phyloP scores from a whole-genome alignment of 805 yeast genomes.

The Wickerhamiella nectarea region DNA sequence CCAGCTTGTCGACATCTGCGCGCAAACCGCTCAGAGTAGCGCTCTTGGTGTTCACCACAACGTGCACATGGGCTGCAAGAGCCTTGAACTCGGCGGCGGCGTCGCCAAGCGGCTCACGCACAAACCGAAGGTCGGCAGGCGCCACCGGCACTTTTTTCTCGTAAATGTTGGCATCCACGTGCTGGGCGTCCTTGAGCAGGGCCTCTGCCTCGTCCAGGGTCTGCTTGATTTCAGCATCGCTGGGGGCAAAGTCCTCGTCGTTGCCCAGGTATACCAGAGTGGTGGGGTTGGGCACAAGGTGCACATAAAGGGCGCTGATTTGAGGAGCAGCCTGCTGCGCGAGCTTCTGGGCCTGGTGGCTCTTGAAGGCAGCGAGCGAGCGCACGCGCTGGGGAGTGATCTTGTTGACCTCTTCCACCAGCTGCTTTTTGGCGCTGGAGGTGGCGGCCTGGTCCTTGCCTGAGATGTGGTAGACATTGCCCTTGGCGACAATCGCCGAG shows the following conservation, averaged over 20 bases:
- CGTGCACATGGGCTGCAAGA: constrained; percentile 1
- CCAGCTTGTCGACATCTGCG: constrained; percentile 42
- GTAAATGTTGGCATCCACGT: constrained; percentile 40
- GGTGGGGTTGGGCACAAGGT: constrained; percentile 42
- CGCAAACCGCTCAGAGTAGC: constrained; percentile 40
- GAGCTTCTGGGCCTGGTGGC: constrained; percentile 17
- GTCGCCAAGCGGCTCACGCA: constrained; percentile 38
- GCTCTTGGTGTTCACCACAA: constrained; percentile 37
- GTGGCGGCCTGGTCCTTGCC: constrained; percentile 37
- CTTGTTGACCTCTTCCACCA: constrained; percentile 60
- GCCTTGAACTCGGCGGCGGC: constrained; percentile 12
- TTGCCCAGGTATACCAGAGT: constrained; percentile 42
- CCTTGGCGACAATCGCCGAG: constrained; percentile 33
- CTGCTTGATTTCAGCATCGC: constrained; percentile 43
- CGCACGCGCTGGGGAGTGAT: constrained; percentile 54
- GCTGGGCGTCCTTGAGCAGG: constrained; percentile 45
- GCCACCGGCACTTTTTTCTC: constrained; percentile 40
- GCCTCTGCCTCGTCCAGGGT: constrained; percentile 41
- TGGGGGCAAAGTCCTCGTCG: constrained; percentile 57
- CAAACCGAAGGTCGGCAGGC: constrained; percentile 40
- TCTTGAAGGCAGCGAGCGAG: constrained; percentile 49
- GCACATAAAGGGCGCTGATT: constrained; percentile 29
- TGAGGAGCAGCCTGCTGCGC: constrained; percentile 28
- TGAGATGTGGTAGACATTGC: constrained; percentile 48
- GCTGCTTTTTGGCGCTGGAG: constrained; percentile 54